Evolutionary conservation across 805 yeast species (phyloP).

Genomic region (Saturnispora dispora): DNA sequence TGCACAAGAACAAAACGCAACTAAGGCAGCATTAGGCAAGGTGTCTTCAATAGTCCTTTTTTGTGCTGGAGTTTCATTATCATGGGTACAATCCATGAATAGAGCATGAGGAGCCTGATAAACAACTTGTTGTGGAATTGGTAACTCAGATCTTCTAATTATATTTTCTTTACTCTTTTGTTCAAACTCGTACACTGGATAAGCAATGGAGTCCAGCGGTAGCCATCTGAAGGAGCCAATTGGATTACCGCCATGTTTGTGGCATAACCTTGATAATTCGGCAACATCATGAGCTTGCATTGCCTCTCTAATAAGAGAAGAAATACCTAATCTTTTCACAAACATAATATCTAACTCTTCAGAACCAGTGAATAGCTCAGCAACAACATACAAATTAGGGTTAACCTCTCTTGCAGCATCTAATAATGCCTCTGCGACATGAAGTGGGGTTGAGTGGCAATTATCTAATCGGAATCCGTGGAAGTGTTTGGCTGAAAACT

Average conservation of each 20-base stretch:
- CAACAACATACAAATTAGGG: constrained; percentile 85
- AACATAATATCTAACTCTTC: constrained; percentile 84
- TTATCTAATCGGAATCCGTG: constrained; percentile 90
- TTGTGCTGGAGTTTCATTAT: constrained; percentile 81
- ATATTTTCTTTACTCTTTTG: constrained; percentile 21
- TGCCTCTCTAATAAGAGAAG: constrained; percentile 87
- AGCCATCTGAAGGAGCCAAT: constrained; percentile 83
- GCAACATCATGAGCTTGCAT: constrained; percentile 92
- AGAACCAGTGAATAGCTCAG: constrained; percentile 89
- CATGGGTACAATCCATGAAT: constrained; percentile 97
- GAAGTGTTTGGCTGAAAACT: constrained; percentile 61
- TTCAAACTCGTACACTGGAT: constrained; percentile 40
- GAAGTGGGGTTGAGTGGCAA: constrained; percentile 93
- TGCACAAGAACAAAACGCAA: constrained; percentile 86
- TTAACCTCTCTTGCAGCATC: constrained; percentile 82
- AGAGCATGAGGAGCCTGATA: constrained; percentile 83
- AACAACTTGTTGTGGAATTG: constrained; percentile 56
- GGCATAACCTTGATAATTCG: constrained; percentile 78
- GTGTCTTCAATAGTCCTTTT: constrained; percentile 93
- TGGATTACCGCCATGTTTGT: constrained; percentile 91
- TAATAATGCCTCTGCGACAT: constrained; percentile 81
- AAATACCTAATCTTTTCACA: constrained; percentile 84
- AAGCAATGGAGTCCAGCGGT: constrained; percentile 66
- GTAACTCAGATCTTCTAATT: constrained; percentile 48
- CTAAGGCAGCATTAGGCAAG: constrained; percentile 88